These are phyloP conservation scores for Chlamydomonas reinhardtii DNA, from an alignment of 163 green algal genomes.

Conservation along the genomic window DNA sequence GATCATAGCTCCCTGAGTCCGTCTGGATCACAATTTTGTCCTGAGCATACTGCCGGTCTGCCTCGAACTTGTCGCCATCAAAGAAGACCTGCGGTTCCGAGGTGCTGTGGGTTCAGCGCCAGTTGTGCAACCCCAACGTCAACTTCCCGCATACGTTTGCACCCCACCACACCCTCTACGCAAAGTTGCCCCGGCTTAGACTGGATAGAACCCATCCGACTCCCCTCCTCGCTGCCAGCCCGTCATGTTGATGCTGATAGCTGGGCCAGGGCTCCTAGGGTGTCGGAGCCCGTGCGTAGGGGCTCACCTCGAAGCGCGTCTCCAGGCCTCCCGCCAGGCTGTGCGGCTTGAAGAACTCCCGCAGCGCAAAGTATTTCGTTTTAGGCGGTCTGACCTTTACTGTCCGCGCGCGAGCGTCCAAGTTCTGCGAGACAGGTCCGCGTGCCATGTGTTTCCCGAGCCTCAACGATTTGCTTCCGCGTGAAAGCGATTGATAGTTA, in stretches of 20 bases:
- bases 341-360: conserved; percentile 50
- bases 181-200: too few relatives aligned
- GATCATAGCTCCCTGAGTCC: conserved; percentile 51
- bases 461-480: background rate
- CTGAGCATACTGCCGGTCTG: conserved; percentile 37
- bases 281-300: too few relatives aligned
- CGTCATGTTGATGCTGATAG: too few relatives aligned
- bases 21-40: conserved; percentile 60
- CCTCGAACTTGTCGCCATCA: conserved; percentile 46
- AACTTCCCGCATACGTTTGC: too few relatives aligned
- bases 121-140: too few relatives aligned
- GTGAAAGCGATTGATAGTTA: too few relatives aligned
- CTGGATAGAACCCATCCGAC: too few relatives aligned
- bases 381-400: conserved; percentile 58
- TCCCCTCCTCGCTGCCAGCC: too few relatives aligned
- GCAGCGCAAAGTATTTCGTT: conserved; percentile 55
- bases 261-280: too few relatives aligned
- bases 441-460: background rate
- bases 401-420: conserved; percentile 37
- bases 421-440: conserved; percentile 43
- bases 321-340: conserved; percentile 57
- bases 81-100: conserved; percentile 46
- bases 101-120: too few relatives aligned
- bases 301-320: conserved; percentile 55
- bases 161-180: too few relatives aligned